Conservation (phyloP, 1,139 yeast genomes). For the Candida freyschussii region DNA sequence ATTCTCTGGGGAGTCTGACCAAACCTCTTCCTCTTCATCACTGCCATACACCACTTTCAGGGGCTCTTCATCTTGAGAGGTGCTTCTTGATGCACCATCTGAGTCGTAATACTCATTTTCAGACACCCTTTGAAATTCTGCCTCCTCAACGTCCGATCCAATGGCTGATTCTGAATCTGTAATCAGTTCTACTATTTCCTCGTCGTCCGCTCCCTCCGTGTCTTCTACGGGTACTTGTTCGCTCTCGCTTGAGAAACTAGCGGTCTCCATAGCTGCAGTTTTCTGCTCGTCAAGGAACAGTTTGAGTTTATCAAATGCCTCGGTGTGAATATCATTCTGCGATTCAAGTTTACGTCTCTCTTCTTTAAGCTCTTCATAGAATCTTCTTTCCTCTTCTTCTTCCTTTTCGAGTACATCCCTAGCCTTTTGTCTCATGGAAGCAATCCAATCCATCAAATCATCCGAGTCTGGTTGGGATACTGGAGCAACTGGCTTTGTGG, state of each 20-base stretch:
- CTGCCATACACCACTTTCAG: too few species aligned
- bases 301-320: conserved; percentile 39
- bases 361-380: conserved; percentile 31
- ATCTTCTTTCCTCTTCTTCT: conserved; percentile 34
- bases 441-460: conserved; percentile 50
- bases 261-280: background rate
- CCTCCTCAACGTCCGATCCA: too few species aligned
- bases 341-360: conserved; percentile 31
- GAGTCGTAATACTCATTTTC: too few species aligned
- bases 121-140: too few species aligned
- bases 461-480: conserved; percentile 19
- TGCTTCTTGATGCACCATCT: too few species aligned
- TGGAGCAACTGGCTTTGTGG: background rate
- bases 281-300: conserved; percentile 23
- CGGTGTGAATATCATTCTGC: conserved; percentile 33
- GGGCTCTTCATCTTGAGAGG: too few species aligned
- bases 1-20: too few species aligned
- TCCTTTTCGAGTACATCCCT: conserved; percentile 36
- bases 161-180: too few species aligned
- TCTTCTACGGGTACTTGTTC: conserved; percentile 5
- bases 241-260: background rate
- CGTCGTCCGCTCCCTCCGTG: conserved; percentile 20
- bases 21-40: too few species aligned
- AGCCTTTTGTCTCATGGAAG: conserved; percentile 41
- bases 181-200: too few species aligned